Conservation (phyloP, 2,329 filamentous ascomycete species). For the Myrmaecium sp. region DNA sequence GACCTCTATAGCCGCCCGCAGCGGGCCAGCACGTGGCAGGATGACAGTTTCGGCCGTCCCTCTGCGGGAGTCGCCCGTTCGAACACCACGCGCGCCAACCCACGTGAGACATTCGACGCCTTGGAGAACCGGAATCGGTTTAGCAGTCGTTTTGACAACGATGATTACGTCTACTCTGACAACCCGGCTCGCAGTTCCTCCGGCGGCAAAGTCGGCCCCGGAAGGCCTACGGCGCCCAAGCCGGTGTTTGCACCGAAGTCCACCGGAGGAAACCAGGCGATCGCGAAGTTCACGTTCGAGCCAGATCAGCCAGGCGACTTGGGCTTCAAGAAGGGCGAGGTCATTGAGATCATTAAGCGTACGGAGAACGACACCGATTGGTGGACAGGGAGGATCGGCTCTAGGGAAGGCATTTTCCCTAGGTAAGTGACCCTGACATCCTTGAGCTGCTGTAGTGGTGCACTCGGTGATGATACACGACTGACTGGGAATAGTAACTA, state of each 20-base stretch:
- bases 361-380: slow-evolving; percentile 90
- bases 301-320: slow-evolving; percentile 84
- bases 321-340: slow-evolving; percentile 90
- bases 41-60: slow-evolving; percentile 52
- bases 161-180: slow-evolving; percentile 38
- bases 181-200: too few species aligned
- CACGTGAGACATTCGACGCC: slow-evolving; percentile 33
- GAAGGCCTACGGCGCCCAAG: slow-evolving; percentile 73
- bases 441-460: too few species aligned
- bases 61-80: slow-evolving; percentile 26
- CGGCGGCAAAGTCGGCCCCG: slow-evolving; percentile 44
- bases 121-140: slow-evolving; percentile 19
- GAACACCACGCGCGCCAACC: slow-evolving; percentile 34
- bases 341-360: slow-evolving; percentile 88
- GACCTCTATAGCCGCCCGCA: slow-evolving; percentile 39
- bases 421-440: too few species aligned
- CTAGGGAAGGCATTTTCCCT: slow-evolving; percentile 80
- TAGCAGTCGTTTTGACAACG: slow-evolving; percentile 25
- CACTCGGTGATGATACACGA: too few species aligned
- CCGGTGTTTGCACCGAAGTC: slow-evolving; percentile 58
- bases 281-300: slow-evolving; percentile 88
- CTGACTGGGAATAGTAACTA: too few species aligned
- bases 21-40: slow-evolving; percentile 55
- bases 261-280: slow-evolving; percentile 84
- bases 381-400: slow-evolving; percentile 89